Percentiles rank a stretch among this genome's conserved stretches.
phyloP scores from a whole-genome alignment of 2,329 filamentous ascomycete genomes.

The Piedraia hortae region DNA sequence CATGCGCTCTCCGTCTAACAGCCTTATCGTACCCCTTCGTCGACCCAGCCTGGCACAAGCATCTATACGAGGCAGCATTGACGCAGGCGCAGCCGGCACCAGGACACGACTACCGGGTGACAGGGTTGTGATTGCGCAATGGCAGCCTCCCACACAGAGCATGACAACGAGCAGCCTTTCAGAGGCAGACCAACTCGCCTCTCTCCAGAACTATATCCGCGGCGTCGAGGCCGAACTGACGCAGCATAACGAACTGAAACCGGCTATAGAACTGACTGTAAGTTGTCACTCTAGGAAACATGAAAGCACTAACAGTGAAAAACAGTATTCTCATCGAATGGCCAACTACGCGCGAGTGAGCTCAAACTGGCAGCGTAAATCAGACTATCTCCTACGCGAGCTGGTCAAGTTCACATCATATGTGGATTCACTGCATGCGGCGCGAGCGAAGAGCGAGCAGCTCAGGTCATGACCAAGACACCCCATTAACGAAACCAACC shows the following conservation, averaged over 20 bases:
- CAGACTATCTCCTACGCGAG: slow-evolving; percentile 66
- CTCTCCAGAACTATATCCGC: slow-evolving; percentile 51
- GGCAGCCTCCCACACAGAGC: slow-evolving; percentile 69
- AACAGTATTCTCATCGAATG: slow-evolving; percentile 52
- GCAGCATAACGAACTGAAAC: slow-evolving; percentile 64
- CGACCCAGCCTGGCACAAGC: slow-evolving; percentile 14
- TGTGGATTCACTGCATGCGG: slow-evolving; percentile 55
- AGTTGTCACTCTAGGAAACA: slow-evolving; percentile 9
- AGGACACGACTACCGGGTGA: slow-evolving; percentile 56
- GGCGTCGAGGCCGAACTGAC: slow-evolving; percentile 66
- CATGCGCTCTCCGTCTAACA: slow-evolving; percentile 5
- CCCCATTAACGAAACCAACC: neutral
- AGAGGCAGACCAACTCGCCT: slow-evolving; percentile 56
- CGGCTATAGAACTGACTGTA: slow-evolving; percentile 59
- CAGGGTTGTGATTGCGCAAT: slow-evolving; percentile 57
- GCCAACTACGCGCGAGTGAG: slow-evolving; percentile 61
- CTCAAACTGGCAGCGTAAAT: slow-evolving; percentile 94
- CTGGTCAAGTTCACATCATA: slow-evolving; percentile 95
- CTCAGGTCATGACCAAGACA: slow-evolving; percentile 21
- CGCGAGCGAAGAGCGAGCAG: slow-evolving; percentile 39
- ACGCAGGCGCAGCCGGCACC: slow-evolving; percentile 21
- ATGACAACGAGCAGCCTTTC: slow-evolving; percentile 57
- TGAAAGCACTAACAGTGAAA: no score
- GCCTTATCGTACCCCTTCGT: slow-evolving; percentile 5
- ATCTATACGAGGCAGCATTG: slow-evolving; percentile 31